Evolutionary conservation across 2,329 filamentous ascomycete species (phyloP), one percentile per base, ranked within the genome.

Genomic region (Curvularia hawaiiensis): DNA sequence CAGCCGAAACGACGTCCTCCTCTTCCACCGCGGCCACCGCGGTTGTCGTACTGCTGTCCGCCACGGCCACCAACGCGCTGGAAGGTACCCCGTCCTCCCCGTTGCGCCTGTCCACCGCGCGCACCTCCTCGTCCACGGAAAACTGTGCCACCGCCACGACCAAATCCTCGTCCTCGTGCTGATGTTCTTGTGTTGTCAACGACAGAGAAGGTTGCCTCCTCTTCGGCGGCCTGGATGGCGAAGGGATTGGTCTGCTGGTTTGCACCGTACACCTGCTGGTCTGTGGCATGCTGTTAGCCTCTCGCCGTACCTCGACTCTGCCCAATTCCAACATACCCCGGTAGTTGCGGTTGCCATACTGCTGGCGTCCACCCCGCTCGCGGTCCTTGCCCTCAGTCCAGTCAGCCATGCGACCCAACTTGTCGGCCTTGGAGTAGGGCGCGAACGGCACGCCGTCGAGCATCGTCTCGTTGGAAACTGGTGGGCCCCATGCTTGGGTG

Each of bases 321-420:
- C 9, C 12, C 20, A 50, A 30, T 22, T 18, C 28, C 10, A 16
- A 49, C 58, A 38, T 61, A 96, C 93, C 93, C 87, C 95, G 89
- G 80, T 90, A 97, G 79, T 93, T 95, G 69, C 94, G 86, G 79
- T 94, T 92, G 48, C 75, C 70, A 79, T 96, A 98, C 75, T 95
- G 91, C 78, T 90, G 88, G 75, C 94, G 84, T 61, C 92, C 91
- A 67, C 90, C 90, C 72, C 92, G 83, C 60, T 95, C 91, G 54
- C 82, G 75, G 67, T 87, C 85, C 81, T 97, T 97, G 77, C 90
- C 88, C 75, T 97, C 95, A 47, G 93, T 96, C 95, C 95, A 99
- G 83, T 99, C 95, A 60, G 95, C 95, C 93, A 99, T 98, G 78
- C 95, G 93, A 74, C 95, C 95, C 59, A 99, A 84, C 85, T 97